These are phyloP conservation scores for Talinum fruticosum DNA, from an alignment of 148 eudicot genomes.

Conservation along the genomic window DNA sequence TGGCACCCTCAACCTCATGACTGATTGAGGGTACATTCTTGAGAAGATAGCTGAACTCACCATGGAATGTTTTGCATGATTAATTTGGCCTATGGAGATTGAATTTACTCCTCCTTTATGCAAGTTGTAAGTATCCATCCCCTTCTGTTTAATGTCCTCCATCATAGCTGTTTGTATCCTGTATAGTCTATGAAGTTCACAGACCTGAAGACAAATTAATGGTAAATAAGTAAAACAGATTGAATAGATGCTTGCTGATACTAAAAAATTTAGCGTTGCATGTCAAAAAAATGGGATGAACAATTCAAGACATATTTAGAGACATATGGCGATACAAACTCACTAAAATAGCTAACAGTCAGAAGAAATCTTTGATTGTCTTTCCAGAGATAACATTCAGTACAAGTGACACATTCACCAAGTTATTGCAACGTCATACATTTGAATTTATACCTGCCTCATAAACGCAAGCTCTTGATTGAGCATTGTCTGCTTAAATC, in stretches of 20 bases:
- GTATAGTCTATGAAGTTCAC: constrained; percentile 54
- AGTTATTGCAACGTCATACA: constrained; percentile 2
- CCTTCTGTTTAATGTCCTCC: constrained; percentile 32
- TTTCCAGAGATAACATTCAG: background rate
- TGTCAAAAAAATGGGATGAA: background rate
- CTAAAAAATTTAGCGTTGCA: background rate
- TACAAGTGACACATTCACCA: constrained; percentile 15
- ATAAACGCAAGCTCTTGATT: constrained; percentile 50
- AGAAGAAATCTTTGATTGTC: background rate
- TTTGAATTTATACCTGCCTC: constrained; percentile 46
- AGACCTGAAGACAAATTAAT: constrained; percentile 39
- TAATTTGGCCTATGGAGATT: constrained; percentile 11
- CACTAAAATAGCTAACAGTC: background rate
- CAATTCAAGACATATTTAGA: background rate
- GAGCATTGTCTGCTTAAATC: constrained; percentile 49
- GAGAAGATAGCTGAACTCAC: constrained; percentile 29
- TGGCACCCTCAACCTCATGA: background rate
- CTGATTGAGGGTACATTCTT: no score
- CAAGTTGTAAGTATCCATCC: constrained; percentile 22
- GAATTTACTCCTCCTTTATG: constrained; percentile 15
- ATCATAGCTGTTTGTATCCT: constrained; percentile 39
- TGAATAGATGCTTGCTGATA: background rate
- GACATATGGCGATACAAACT: constrained; percentile 2
- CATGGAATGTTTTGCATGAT: constrained; percentile 16
- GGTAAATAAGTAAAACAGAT: background rate